These are phyloP conservation scores for Scutellaria barbata DNA, from an alignment of 257 asterid genomes.

Conservation along the genomic window DNA sequence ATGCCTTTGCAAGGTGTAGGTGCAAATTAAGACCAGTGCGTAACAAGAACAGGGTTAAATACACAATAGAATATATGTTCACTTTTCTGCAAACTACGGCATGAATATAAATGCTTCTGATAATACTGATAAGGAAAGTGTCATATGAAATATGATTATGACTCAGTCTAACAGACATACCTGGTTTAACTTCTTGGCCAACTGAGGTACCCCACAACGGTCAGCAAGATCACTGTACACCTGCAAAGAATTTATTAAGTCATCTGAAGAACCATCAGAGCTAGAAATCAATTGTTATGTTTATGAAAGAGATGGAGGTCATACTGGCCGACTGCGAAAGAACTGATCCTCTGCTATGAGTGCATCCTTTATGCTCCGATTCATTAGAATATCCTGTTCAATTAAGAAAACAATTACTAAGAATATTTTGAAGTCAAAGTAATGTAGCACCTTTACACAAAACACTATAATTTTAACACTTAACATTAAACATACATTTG, in stretches of 20 bases:
- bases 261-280: slow-evolving; percentile 17
- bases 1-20: slow-evolving; percentile 26
- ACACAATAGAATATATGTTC: slow-evolving; percentile 9
- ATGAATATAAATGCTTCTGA: background rate
- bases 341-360: slow-evolving; percentile 91
- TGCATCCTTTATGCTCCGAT: slow-evolving; percentile 91
- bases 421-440: background rate
- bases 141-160: slow-evolving; percentile 1
- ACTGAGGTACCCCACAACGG: slow-evolving; percentile 91
- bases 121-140: background rate
- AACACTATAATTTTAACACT: background rate
- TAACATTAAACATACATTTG: background rate
- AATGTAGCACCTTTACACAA: slow-evolving; percentile 1
- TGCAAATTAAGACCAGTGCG: slow-evolving; percentile 7
- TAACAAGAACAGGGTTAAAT: slow-evolving; percentile 17
- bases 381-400: slow-evolving; percentile 76
- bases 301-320: slow-evolving; percentile 32
- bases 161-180: slow-evolving; percentile 40
- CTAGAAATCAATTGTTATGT: slow-evolving; percentile 29
- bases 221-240: slow-evolving; percentile 89
- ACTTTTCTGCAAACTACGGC: background rate
- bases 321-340: slow-evolving; percentile 89
- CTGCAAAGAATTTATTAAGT: slow-evolving; percentile 45
- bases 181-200: slow-evolving; percentile 99
- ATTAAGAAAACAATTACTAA: slow-evolving; percentile 19